Evolutionary conservation across 352 stramenopile genomes (phyloP).

Genomic region (Phytophthora meadii): DNA sequence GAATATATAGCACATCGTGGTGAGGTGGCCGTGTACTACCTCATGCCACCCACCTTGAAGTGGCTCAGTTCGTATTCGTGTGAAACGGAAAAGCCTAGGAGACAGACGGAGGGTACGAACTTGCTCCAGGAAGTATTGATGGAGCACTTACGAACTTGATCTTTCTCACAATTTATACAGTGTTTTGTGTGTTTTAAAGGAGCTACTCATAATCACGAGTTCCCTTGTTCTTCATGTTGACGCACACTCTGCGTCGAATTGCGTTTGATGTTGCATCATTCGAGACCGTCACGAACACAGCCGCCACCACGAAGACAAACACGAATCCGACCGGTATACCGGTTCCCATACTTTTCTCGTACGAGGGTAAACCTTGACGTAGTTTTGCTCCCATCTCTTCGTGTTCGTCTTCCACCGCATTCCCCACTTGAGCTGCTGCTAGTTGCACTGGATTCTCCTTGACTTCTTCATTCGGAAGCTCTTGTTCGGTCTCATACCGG

Average conservation of each 20-base stretch:
- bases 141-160: no score
- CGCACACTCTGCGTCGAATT: constrained; percentile 39
- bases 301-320: constrained; percentile 38
- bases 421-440: constrained; percentile 10
- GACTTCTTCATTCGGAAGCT: constrained; percentile 7
- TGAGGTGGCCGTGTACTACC: no score
- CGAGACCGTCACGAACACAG: constrained; percentile 61
- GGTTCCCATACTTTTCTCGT: constrained; percentile 12
- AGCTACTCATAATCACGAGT: constrained; percentile 19
- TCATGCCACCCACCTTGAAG: no score
- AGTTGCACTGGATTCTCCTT: background rate
- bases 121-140: no score
- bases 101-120: no score
- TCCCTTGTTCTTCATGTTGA: constrained; percentile 19
- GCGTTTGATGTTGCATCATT: constrained; percentile 60
- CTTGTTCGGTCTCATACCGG: background rate
- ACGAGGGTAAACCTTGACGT: constrained; percentile 45
- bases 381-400: constrained; percentile 31
- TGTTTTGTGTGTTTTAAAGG: no score
- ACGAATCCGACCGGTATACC: constrained; percentile 51
- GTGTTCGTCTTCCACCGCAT: constrained; percentile 2
- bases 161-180: no score
- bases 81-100: no score
- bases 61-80: no score
- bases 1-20: no score